Evolutionary conservation across 225 moss, liverwort and hornwort species (phyloP), one percentile per base, ranked within the genome.

Genomic region (Climacium dendroides): DNA sequence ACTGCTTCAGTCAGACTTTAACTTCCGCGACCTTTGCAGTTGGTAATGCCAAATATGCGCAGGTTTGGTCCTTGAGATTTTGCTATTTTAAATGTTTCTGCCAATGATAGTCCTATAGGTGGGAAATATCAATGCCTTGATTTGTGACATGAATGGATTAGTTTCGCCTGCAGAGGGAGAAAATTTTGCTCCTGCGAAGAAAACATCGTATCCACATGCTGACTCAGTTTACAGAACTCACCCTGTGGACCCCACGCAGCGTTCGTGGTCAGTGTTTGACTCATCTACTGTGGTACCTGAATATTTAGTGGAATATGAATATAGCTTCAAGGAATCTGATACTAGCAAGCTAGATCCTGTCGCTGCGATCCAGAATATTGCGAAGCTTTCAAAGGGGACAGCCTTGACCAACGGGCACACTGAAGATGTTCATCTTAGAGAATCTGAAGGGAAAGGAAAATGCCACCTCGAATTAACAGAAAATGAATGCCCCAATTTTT

Each of bases 211-310:
- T 89, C 95, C 96, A 83, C 93, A 94, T 94, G 97, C 95, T 43
- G 97, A 99, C 82, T 97, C 98, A 57, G 97, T 99, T 19, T 99
- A 96, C 79, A 95, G 98, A 89, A 95, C 93, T 67, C 98, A 99
- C 78, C 98, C 98, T 30, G 89, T 84, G 83, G 97, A 99, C 83
- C 94, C 96, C 32, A 93, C 94, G 55, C 99, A 99, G 74, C 94
- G 95, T 70, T 94, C 95, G 53, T 99, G 99, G 99, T 95, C 96
- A 87, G 94, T 99, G 67, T 96, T 99, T 76, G 95, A 99, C 85
- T 81, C 94, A 61, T 88, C 94, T 61, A 87, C 91, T 70, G 95
- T 97, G 77, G 95, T 99, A 74, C 99, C 99, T 32, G 96, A 99
- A 82, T 99, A 97, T 89, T 82, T 99, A 85, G 96, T 99, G 79